phyloP scores from a whole-genome alignment of 169 alveolate species.

The Cystoisospora suis region DNA sequence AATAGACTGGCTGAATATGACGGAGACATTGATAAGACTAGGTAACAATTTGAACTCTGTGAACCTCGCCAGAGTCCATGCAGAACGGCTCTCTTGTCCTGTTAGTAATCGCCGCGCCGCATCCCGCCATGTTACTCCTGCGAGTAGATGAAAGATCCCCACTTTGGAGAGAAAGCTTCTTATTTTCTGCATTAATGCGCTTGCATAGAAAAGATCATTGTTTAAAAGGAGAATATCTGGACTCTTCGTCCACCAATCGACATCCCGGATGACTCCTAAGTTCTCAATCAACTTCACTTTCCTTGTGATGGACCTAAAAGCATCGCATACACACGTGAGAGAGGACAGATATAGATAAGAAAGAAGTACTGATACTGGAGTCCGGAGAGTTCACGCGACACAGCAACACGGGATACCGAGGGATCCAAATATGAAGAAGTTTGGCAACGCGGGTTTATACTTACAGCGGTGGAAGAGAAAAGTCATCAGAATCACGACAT shows the following conservation, averaged over 20 bases:
- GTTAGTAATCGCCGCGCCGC: background rate
- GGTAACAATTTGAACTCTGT: constrained; percentile 45
- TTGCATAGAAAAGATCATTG: constrained; percentile 61
- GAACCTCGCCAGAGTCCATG: background rate
- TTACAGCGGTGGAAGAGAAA: too few relatives aligned
- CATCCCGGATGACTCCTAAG: constrained; percentile 46
- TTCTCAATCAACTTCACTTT: constrained; percentile 67
- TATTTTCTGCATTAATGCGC: background rate
- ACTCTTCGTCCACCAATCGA: constrained; percentile 72
- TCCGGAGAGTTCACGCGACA: too few relatives aligned
- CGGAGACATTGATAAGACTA: constrained; percentile 29
- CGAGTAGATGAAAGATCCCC: background rate
- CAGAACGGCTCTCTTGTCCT: background rate
- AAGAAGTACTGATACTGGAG: too few relatives aligned
- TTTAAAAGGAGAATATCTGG: constrained; percentile 69
- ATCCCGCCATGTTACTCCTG: background rate
- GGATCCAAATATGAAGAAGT: too few relatives aligned
- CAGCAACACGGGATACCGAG: too few relatives aligned
- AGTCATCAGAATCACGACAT: too few relatives aligned
- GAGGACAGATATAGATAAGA: background rate
- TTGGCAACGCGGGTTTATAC: too few relatives aligned
- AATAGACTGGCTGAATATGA: constrained; percentile 34
- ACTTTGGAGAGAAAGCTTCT: background rate
- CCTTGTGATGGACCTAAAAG: constrained; percentile 48
- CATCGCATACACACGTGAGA: background rate